Evolutionary conservation across 371 early-diverging fungal genomes (phyloP).

Genomic region (Syncephalastrum monosporum): DNA sequence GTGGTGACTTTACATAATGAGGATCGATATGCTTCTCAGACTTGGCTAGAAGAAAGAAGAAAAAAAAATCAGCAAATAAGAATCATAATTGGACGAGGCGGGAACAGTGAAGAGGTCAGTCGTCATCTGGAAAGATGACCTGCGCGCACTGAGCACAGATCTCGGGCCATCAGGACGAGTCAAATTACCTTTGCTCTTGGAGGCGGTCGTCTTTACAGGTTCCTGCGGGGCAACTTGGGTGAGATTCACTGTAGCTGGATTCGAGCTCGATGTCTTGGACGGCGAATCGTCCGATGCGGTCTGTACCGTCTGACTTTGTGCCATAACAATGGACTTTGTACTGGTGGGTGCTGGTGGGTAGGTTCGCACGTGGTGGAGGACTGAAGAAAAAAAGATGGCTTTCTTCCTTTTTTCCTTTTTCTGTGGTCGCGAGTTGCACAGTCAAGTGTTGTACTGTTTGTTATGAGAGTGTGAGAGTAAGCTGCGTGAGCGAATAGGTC

Average conservation of each 20-base stretch:
- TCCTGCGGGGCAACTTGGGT: conserved; percentile 21
- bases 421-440: too few relatives aligned
- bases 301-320: conserved; percentile 6
- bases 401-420: too few relatives aligned
- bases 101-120: conserved; percentile 3
- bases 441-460: too few relatives aligned
- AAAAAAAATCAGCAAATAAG: conserved; percentile 1
- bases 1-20: conserved; percentile 11
- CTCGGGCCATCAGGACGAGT: not conserved
- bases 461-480: not conserved
- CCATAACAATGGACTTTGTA: not conserved
- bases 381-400: not conserved
- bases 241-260: conserved; percentile 7
- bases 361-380: not conserved
- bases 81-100: not conserved
- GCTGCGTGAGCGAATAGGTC: not conserved
- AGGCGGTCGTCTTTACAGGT: conserved; percentile 11
- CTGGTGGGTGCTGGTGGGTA: not conserved
- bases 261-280: conserved; percentile 9
- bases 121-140: conserved; percentile 1
- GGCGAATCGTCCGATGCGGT: conserved; percentile 5
- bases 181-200: conserved; percentile 10
- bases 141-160: conserved; percentile 1
- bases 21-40: conserved; percentile 2
- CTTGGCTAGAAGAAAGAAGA: not conserved